A percentile compares a stretch with the other conserved stretches of the same genome.
These are phyloP conservation scores for Hypoxylon perforatum DNA, from an alignment of 495 filamentous ascomycete genomes.

Conservation along the genomic window DNA sequence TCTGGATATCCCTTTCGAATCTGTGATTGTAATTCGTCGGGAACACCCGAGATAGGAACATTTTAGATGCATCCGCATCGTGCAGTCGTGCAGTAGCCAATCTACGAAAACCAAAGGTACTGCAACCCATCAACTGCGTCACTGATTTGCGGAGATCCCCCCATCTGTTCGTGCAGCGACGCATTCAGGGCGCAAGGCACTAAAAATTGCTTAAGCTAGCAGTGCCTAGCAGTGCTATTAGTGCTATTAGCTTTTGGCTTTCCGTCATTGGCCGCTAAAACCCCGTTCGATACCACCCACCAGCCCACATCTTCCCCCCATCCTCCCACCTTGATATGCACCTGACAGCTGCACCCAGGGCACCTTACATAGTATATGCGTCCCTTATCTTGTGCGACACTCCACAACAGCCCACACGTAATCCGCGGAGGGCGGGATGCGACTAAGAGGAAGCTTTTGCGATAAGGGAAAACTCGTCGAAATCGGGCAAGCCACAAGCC, in stretches of 20 bases:
- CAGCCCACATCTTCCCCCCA: no score
- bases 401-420: conserved; percentile 14
- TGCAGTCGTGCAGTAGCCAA: neutral
- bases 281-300: conserved; percentile 16
- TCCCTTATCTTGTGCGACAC: conserved; percentile 39
- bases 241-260: neutral
- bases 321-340: no score
- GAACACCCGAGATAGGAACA: conserved; percentile 7
- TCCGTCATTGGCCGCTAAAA: conserved; percentile 27
- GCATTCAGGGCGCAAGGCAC: conserved; percentile 18
- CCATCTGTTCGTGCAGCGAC: neutral
- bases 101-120: neutral
- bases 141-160: conserved; percentile 6
- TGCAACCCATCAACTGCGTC: neutral
- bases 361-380: no score
- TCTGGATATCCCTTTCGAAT: conserved; percentile 2
- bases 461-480: conserved; percentile 38
- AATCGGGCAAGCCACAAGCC: conserved; percentile 20
- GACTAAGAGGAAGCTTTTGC: conserved; percentile 23
- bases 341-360: no score
- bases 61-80: neutral
- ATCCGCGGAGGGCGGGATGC: conserved; percentile 7
- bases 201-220: neutral
- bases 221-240: no score
- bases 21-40: conserved; percentile 2